Evolutionary conservation across 2,329 filamentous ascomycete genomes (phyloP).

Genomic region (Stromatinia cepivora): DNA sequence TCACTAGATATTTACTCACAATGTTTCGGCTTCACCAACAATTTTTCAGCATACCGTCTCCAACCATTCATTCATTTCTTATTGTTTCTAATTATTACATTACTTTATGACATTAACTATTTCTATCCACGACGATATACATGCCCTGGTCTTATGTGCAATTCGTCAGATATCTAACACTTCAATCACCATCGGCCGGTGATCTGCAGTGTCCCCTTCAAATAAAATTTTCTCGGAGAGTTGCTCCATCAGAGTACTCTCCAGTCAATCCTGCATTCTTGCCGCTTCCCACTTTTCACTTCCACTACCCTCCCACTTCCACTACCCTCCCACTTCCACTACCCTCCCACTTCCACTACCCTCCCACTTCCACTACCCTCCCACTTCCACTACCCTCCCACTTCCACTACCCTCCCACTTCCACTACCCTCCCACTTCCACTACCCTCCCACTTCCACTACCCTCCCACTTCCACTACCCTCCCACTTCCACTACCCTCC

Average conservation of each 20-base stretch:
- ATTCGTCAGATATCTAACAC: background rate
- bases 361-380: too few species aligned
- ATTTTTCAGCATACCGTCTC: background rate
- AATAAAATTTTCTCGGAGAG: too few species aligned
- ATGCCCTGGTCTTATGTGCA: background rate
- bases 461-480: too few species aligned
- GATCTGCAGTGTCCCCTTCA: background rate
- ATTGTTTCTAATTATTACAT: constrained; percentile 6
- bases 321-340: too few species aligned
- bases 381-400: too few species aligned
- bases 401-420: too few species aligned
- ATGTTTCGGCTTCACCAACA: background rate
- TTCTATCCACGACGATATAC: background rate
- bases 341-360: too few species aligned
- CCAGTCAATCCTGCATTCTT: background rate
- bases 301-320: too few species aligned
- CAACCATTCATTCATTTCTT: background rate
- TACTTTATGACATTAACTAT: background rate
- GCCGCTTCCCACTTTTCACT: background rate
- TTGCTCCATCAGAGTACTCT: background rate
- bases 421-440: too few species aligned
- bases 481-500: too few species aligned
- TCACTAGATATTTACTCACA: background rate
- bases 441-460: too few species aligned
- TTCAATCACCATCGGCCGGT: background rate